Percentiles rank a stretch among this genome's conserved stretches.
These are phyloP conservation scores for Tephrocybe sp. DNA, from an alignment of 768 basidiomycete species.

Conservation along the genomic window DNA sequence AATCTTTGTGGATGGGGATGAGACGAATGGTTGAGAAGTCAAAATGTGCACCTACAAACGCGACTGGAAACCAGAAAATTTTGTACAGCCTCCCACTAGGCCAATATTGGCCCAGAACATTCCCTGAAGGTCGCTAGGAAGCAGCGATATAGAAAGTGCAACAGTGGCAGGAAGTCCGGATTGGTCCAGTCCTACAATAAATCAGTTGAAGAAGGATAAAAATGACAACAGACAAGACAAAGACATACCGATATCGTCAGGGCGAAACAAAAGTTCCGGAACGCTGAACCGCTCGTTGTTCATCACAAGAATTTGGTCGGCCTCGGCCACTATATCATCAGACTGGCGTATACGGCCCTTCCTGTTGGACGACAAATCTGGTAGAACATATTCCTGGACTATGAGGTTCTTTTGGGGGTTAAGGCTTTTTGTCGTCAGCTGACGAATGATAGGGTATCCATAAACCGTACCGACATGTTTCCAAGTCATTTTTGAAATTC, in stretches of 20 bases:
- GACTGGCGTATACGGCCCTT: conserved; percentile 54
- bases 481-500: conserved; percentile 71
- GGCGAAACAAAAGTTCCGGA: conserved; percentile 91
- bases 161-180: conserved; percentile 77
- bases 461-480: conserved; percentile 68
- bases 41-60: conserved; percentile 64
- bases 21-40: conserved; percentile 2
- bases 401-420: conserved; percentile 64
- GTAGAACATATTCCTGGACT: conserved; percentile 87
- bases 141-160: conserved; percentile 68
- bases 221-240: conserved; percentile 11
- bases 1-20: conserved; percentile 43
- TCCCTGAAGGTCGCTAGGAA: conserved; percentile 82
- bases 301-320: conserved; percentile 78
- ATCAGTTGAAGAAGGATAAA: conserved; percentile 23
- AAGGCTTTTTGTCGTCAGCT: conserved; percentile 36
- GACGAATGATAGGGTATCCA: not conserved
- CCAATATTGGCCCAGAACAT: conserved; percentile 97
- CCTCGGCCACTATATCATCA: conserved; percentile 53
- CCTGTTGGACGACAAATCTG: conserved; percentile 76
- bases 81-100: conserved; percentile 81
- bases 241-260: conserved; percentile 81
- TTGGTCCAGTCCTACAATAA: conserved; percentile 67
- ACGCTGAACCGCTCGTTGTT: conserved; percentile 90
- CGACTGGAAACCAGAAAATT: conserved; percentile 69